Percentiles rank a stretch among this genome's conserved stretches.
Conservation (phyloP, 2,329 filamentous ascomycete genomes). For the Fusarium chaquense region DNA sequence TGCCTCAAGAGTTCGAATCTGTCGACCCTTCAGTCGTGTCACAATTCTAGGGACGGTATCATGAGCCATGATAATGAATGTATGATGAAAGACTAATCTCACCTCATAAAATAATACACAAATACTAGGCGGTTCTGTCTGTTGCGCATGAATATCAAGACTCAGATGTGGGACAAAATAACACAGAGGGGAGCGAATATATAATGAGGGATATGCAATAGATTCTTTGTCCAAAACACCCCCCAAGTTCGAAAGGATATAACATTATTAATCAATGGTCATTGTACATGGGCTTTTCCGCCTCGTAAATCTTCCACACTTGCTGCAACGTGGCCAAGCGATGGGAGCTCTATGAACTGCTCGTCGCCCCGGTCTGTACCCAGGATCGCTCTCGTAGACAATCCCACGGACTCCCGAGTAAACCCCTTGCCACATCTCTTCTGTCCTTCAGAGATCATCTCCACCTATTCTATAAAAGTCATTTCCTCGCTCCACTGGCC, state of each 20-base stretch:
- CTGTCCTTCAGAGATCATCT: constrained; percentile 32
- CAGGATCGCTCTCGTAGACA: constrained; percentile 19
- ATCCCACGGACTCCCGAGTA: constrained; percentile 27
- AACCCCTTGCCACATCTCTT: constrained; percentile 25
- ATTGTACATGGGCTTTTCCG: constrained; percentile 57
- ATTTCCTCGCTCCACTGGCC: constrained; percentile 34
- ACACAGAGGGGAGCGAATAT: constrained; percentile 7
- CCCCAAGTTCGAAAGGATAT: constrained; percentile 49
- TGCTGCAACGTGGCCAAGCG: constrained; percentile 24
- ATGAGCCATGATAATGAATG: not conserved
- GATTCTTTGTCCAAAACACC: constrained; percentile 46
- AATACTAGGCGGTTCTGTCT: not conserved
- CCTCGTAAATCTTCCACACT: constrained; percentile 46
- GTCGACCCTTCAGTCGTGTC: constrained; percentile 36
- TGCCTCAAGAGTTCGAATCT: constrained; percentile 31
- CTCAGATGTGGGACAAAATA: not conserved
- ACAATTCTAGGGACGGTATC: constrained; percentile 15
- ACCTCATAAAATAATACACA: constrained; percentile 1
- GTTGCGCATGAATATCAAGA: not conserved
- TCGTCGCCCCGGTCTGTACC: constrained; percentile 22
- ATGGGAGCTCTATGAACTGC: constrained; percentile 22
- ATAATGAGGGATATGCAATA: constrained; percentile 41
- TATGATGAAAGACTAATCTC: constrained; percentile 10
- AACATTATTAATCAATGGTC: constrained; percentile 59
- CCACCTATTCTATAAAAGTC: constrained; percentile 43